These are phyloP conservation scores for Calycina marina DNA, from an alignment of 2,329 filamentous ascomycete species.

Conservation along the genomic window DNA sequence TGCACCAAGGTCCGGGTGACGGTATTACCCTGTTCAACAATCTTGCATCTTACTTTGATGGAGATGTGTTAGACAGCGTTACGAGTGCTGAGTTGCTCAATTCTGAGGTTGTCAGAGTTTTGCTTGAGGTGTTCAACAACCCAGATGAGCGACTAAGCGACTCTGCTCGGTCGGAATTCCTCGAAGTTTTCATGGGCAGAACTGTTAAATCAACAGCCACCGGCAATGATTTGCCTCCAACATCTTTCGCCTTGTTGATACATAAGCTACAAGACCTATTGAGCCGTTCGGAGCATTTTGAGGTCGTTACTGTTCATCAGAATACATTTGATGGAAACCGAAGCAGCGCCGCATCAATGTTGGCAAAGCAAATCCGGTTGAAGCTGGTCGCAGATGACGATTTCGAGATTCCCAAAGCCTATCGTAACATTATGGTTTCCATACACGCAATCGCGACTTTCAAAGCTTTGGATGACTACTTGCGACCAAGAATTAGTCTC, in stretches of 20 bases:
- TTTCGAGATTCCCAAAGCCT: slow-evolving; percentile 74
- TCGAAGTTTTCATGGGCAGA: slow-evolving; percentile 83
- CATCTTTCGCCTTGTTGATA: slow-evolving; percentile 79
- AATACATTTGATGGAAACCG: slow-evolving; percentile 82
- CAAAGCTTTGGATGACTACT: slow-evolving; percentile 89
- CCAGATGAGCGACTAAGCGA: slow-evolving; percentile 44
- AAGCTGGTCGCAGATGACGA: slow-evolving; percentile 81
- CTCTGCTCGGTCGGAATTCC: slow-evolving; percentile 66
- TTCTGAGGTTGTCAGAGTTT: slow-evolving; percentile 73
- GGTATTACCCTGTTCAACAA: slow-evolving; percentile 57
- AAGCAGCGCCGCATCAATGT: slow-evolving; percentile 86
- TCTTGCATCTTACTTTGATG: slow-evolving; percentile 74
- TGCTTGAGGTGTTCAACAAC: slow-evolving; percentile 71
- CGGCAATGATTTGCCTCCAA: slow-evolving; percentile 54
- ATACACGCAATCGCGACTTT: slow-evolving; percentile 98
- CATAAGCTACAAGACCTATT: slow-evolving; percentile 92
- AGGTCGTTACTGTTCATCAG: slow-evolving; percentile 89
- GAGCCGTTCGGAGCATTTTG: slow-evolving; percentile 94
- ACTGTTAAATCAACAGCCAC: slow-evolving; percentile 46
- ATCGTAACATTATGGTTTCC: slow-evolving; percentile 92
- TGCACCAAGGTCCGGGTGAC: slow-evolving; percentile 35
- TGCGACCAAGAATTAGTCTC: slow-evolving; percentile 75
- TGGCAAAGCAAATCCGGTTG: slow-evolving; percentile 86
- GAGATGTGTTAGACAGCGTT: slow-evolving; percentile 78
- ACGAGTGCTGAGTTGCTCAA: slow-evolving; percentile 90